These are phyloP conservation scores for Plasmodium cynomolgi DNA, from an alignment of 169 alveolate species.

Conservation along the genomic window DNA sequence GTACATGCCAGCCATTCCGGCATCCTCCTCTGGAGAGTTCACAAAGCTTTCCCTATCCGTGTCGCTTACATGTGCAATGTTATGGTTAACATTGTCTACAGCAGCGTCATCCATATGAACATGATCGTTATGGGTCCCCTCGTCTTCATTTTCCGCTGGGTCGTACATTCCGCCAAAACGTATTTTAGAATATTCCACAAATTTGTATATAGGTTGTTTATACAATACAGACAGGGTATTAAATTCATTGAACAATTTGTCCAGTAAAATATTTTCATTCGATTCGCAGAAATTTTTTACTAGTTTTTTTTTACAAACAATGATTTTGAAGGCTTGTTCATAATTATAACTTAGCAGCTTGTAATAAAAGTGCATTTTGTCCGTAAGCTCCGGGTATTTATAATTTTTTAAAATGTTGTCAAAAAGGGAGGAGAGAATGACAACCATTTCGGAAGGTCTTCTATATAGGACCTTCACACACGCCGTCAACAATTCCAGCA, in stretches of 20 bases:
- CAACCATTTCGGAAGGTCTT: slow-evolving; percentile 96
- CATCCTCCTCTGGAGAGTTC: not conserved
- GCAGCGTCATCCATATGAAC: not conserved
- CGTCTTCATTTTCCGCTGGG: slow-evolving; percentile 40
- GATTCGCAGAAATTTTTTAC: slow-evolving; percentile 75
- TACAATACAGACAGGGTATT: slow-evolving; percentile 70
- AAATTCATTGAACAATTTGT: slow-evolving; percentile 63
- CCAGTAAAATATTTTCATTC: slow-evolving; percentile 64
- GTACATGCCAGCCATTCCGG: not conserved
- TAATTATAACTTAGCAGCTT: slow-evolving; percentile 67
- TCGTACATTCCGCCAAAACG: slow-evolving; percentile 56
- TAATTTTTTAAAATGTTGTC: slow-evolving; percentile 80
- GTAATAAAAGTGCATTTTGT: slow-evolving; percentile 70
- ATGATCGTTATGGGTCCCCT: not conserved
- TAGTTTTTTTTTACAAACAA: slow-evolving; percentile 68
- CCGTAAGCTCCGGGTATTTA: slow-evolving; percentile 68
- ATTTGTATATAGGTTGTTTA: slow-evolving; percentile 61
- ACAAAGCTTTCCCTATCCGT: not conserved
- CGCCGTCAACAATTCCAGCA: slow-evolving; percentile 89
- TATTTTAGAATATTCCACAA: slow-evolving; percentile 56
- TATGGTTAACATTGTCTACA: not conserved
- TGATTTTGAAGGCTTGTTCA: slow-evolving; percentile 75
- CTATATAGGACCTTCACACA: slow-evolving; percentile 90
- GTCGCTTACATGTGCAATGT: not conserved
- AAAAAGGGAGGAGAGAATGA: slow-evolving; percentile 86